Base-by-base conservation (phyloP, 768 basidiomycete species). In the Mycena sanguinolenta region DNA sequence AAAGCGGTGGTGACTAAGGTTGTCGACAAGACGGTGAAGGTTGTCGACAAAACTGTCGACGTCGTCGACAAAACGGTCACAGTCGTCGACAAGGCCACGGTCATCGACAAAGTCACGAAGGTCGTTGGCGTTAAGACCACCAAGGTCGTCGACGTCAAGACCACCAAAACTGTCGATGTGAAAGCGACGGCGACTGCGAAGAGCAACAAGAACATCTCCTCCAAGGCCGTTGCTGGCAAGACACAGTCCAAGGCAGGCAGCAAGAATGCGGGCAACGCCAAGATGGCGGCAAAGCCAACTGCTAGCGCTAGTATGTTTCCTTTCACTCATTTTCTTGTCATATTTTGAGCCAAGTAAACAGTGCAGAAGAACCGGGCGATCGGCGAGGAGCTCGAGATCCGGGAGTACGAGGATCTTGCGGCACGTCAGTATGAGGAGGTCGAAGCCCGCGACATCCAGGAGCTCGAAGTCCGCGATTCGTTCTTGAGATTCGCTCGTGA, bases 131-230 rank as follows among this genome's bases (percentile, higher is more conserved):
- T 14, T 14, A 39, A 12, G 16, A 39, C 10, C 13, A 39, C 39
- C 13, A 39, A 39, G 14, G 55, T n/a, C 27, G 52, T 44, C 21
- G 75, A 67, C 61, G 46, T 75, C 21, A 65, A 65, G 58, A 27
- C 57, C 14, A 38, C 36, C 8, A n/a, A n/a, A n/a, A n/a, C n/a
- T n/a, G 36, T 14, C 14, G 36, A 6, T 38, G 6, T 14, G 16
- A 55, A 64, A 14, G 27, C 53, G 2, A 6, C 12, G 30, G 7
- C 53, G 8, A 6, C 75, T 36, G 53, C 38, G 17, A 64, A 54
- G 52, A 36, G 36, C 38, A 64, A 54, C 53, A 44, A 63, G 14
- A 23, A 8, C 25, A 25, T 50, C 12, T 19, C 61, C 30, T 12
- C 1, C n/a, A 53, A 50, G 1, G 61, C 61, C 34, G 49, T 34